These are phyloP conservation scores for Lotmaria passim DNA, from an alignment of 208 protist species.

Conservation along the genomic window DNA sequence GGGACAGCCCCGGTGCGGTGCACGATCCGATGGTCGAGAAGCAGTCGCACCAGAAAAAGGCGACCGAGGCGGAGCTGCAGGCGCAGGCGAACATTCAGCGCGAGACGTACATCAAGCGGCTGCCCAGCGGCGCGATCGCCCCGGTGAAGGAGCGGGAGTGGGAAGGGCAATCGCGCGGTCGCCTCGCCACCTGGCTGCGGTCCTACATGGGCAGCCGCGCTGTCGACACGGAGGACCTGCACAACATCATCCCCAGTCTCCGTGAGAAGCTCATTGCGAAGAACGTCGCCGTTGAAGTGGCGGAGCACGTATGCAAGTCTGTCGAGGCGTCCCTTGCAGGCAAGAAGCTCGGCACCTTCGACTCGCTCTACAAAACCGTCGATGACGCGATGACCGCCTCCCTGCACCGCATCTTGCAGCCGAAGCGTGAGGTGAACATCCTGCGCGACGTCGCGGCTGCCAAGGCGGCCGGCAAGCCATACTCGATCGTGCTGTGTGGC, in stretches of 20 bases:
- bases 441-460: conserved; percentile 89
- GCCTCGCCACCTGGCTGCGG: conserved; percentile 81
- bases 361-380: conserved; percentile 82
- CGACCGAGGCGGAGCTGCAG: conserved; percentile 75
- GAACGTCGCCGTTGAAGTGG: conserved; percentile 98
- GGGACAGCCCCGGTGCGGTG: conserved; percentile 41
- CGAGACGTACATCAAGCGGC: conserved; percentile 74
- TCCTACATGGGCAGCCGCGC: conserved; percentile 73
- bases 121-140: conserved; percentile 64
- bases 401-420: conserved; percentile 96
- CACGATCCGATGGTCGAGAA: conserved; percentile 31
- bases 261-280: conserved; percentile 96
- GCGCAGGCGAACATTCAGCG: conserved; percentile 72
- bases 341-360: conserved; percentile 93
- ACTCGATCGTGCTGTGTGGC: conserved; percentile 98
- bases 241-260: conserved; percentile 91
- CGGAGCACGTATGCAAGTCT: conserved; percentile 95
- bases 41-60: conserved; percentile 38
- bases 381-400: conserved; percentile 87
- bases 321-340: conserved; percentile 92
- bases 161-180: conserved; percentile 71
- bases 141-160: conserved; percentile 84
- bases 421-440: conserved; percentile 96
- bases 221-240: conserved; percentile 89
- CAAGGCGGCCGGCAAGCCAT: conserved; percentile 87